Evolutionary conservation across 2,329 filamentous ascomycete species (phyloP), one percentile per base, ranked within the genome.

Genomic region (Bimuria novae-zelandiae): DNA sequence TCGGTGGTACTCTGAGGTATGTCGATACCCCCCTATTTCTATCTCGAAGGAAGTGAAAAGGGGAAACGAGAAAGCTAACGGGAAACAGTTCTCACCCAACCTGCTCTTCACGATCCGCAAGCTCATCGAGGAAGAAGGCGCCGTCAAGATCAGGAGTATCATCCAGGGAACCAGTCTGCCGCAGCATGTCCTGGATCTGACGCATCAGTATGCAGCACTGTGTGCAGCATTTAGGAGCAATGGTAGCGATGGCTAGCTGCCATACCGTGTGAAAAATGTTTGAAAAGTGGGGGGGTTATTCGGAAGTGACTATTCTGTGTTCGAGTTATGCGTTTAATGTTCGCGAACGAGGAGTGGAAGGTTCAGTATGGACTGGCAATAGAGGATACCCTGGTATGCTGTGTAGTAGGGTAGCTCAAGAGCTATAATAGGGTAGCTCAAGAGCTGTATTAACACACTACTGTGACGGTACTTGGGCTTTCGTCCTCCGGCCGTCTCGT

Each of bases 101-200:
- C 82, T 99, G 37, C 83, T 99, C 49, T 90, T 87, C 74, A 88
- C 90, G 3, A 90, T 97, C 67, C 88, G 94, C 57, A 92, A 90
- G 61, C 80, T 99, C 61, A 99, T 99, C 70, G 94, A 97, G 76
- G 92, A 97, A 62, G 94, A 99, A 76, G 94, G 94, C 53, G 93
- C 93, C 1, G 90, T 99, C 74, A 99, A 99, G 77, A 89, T 99
- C 49, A 85, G 94, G 69, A 97, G 92, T 74, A 96, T 99, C 69
- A 92, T 99, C 49, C 94, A 99, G 76, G 92, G 93, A 1, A 97
- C 93, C 2, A 96, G 89, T 72, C 78, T 99, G 57, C 92, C 93
- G 10, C 94, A 97, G 76, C 87, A 89, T 54, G 92, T 99, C 33
- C 82, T 97, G 49, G 93, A 97, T 71, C 79, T 99, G 54, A 97